phyloP scores from a whole-genome alignment of 2,329 filamentous ascomycete species.

The Chalara sp. region DNA sequence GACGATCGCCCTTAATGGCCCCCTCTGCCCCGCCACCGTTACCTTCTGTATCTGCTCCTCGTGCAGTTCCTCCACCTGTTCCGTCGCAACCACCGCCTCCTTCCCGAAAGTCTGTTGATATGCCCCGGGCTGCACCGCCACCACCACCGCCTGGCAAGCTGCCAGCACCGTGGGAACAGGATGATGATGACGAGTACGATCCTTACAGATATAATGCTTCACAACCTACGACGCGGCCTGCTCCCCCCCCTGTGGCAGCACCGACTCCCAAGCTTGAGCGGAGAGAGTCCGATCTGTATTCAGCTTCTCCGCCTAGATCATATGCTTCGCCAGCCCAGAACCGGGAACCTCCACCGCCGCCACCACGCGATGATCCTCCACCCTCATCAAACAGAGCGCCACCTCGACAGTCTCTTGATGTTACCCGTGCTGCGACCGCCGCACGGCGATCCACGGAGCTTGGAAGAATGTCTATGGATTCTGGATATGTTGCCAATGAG shows the following conservation, averaged over 20 bases:
- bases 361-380: constrained; percentile 32
- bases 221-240: constrained; percentile 20
- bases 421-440: constrained; percentile 43
- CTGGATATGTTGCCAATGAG: constrained; percentile 81
- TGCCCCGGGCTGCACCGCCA: constrained; percentile 59
- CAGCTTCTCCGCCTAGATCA: constrained; percentile 26
- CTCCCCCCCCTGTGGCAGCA: constrained; percentile 5
- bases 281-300: constrained; percentile 27
- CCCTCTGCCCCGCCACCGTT: constrained; percentile 43
- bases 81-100: constrained; percentile 50
- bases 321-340: constrained; percentile 21
- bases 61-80: constrained; percentile 57
- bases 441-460: constrained; percentile 59
- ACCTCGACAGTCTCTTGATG: constrained; percentile 58
- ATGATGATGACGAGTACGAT: constrained; percentile 62
- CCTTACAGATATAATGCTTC: constrained; percentile 46
- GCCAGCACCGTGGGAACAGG: constrained; percentile 46
- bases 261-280: constrained; percentile 16
- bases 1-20: constrained; percentile 37
- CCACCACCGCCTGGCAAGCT: constrained; percentile 36
- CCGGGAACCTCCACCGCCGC: constrained; percentile 38
- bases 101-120: constrained; percentile 59
- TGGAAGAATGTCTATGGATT: constrained; percentile 65
- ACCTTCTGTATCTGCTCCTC: constrained; percentile 46
- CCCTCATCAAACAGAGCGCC: constrained; percentile 24